Conservation (phyloP, 345 rosid species). For the Brassica carinata region DNA sequence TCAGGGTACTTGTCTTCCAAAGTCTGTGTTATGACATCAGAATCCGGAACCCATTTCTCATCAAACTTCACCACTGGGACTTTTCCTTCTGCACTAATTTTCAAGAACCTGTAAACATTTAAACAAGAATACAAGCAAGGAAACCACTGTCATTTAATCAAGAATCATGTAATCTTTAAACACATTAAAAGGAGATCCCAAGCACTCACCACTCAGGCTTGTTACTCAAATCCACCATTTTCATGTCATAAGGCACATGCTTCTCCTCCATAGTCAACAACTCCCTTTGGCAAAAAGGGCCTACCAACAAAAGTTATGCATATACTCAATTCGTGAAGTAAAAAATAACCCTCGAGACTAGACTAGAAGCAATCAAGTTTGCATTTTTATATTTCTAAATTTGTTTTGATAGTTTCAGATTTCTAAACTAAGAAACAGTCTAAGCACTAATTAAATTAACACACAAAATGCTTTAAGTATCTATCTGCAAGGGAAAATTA, state of each 20-base stretch:
- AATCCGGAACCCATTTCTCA: constrained; percentile 92
- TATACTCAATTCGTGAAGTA: not conserved
- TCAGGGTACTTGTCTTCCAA: too few species aligned
- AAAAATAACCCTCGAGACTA: not conserved
- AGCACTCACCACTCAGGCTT: constrained; percentile 85
- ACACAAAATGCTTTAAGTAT: not conserved
- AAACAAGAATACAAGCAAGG: not conserved
- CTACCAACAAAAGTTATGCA: constrained; percentile 40
- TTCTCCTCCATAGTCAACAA: constrained; percentile 88
- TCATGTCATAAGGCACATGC: constrained; percentile 80
- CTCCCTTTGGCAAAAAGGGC: constrained; percentile 92
- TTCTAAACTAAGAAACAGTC: constrained; percentile 7
- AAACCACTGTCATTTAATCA: too few species aligned
- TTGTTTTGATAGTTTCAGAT: not conserved
- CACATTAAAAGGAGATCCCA: not conserved
- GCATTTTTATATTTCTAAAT: not conserved
- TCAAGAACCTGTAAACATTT: constrained; percentile 62
- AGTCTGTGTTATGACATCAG: too few species aligned
- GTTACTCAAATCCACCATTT: constrained; percentile 77
- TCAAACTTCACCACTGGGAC: constrained; percentile 84
- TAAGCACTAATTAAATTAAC: not conserved
- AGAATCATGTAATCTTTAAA: constrained; percentile 5
- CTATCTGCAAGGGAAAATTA: not conserved
- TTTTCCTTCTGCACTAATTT: constrained; percentile 84
- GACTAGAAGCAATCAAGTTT: not conserved